A percentile compares a stretch with the other conserved stretches of the same genome.
Evolutionary conservation across 164 flowering plant genomes (phyloP).

Genomic region (Chloranthus sessilifolius): DNA sequence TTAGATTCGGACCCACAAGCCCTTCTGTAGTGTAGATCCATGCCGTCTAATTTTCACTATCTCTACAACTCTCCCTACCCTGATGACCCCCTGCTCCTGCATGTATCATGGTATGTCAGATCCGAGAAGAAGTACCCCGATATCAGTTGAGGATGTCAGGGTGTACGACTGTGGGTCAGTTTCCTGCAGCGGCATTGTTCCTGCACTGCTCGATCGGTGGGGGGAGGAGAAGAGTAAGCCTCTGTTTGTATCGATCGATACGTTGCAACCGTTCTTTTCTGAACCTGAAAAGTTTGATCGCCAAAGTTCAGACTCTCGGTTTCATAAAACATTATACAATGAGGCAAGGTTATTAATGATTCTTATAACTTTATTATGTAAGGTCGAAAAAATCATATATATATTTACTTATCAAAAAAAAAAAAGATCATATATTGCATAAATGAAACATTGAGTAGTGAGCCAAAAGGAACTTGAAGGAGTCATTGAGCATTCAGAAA

Average conservation of each 20-base stretch:
- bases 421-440: no score
- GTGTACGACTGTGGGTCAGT: constrained; percentile 19
- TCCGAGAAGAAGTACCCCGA: not conserved
- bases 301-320: not conserved
- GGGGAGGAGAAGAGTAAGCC: constrained; percentile 78
- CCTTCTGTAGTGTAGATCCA: not conserved
- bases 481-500: no score
- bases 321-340: no score
- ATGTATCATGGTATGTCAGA: not conserved
- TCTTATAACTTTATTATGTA: no score
- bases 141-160: not conserved
- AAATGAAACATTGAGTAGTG: no score
- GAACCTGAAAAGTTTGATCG: constrained; percentile 57
- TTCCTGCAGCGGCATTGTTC: constrained; percentile 35
- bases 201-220: constrained; percentile 43
- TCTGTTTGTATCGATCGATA: constrained; percentile 65
- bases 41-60: not conserved
- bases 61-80: not conserved
- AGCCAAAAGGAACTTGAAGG: no score
- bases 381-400: no score
- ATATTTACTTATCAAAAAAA: no score
- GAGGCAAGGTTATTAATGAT: no score
- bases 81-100: not conserved
- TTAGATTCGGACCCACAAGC: not conserved
- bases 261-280: constrained; percentile 62